These are phyloP conservation scores for Pythium volutum DNA, from an alignment of 352 stramenopile genomes.

Conservation along the genomic window DNA sequence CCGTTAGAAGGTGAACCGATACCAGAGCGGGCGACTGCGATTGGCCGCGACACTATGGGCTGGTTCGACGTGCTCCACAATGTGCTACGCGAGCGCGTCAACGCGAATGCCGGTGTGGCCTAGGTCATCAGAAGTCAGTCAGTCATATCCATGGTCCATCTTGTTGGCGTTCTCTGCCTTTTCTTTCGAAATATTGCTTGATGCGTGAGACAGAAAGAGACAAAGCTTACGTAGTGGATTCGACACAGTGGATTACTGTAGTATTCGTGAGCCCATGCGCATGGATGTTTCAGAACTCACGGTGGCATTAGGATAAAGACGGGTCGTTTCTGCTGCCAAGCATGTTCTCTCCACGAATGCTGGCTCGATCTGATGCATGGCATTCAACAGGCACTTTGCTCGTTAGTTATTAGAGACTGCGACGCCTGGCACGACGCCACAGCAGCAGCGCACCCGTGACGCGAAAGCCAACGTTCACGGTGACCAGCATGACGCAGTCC, in stretches of 20 bases:
- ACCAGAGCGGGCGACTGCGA: background rate
- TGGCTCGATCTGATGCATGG: too few species aligned
- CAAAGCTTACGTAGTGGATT: too few species aligned
- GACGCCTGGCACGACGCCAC: constrained; percentile 1
- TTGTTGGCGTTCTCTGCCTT: background rate
- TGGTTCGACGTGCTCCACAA: background rate
- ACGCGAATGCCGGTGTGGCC: background rate
- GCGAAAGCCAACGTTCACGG: constrained; percentile 34
- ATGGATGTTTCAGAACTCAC: too few species aligned
- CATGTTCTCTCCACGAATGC: too few species aligned
- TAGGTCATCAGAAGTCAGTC: background rate
- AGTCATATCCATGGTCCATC: background rate
- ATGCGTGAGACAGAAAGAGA: too few species aligned
- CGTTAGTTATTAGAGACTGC: too few species aligned
- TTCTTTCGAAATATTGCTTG: background rate
- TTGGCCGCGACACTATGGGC: background rate
- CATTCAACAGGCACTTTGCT: too few species aligned
- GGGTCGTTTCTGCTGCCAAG: too few species aligned
- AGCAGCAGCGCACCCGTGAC: constrained; percentile 17
- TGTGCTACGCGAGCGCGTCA: background rate
- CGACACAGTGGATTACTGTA: too few species aligned
- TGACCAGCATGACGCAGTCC: constrained; percentile 31
- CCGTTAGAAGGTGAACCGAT: background rate
- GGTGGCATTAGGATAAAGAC: too few species aligned
- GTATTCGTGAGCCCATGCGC: too few species aligned